Conservation (phyloP, 1,284 basidiomycete species). For the Vanrija pseudolonga region DNA sequence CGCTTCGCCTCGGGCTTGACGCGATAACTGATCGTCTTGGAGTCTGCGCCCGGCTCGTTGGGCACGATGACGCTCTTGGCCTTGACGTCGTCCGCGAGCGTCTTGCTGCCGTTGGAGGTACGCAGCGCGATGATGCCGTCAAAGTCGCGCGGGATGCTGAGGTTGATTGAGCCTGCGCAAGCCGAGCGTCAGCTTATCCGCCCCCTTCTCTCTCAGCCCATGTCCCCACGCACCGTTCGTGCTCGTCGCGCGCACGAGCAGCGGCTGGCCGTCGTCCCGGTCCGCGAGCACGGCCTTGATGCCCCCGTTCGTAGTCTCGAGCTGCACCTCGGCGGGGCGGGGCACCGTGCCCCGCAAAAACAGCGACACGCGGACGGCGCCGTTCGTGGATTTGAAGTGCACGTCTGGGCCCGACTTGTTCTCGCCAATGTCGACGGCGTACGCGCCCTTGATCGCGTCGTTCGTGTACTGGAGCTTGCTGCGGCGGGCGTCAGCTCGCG, state of each 20-base stretch:
- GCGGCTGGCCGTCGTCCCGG: not conserved
- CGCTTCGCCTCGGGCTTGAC: too few species aligned
- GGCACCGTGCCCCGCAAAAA: not conserved
- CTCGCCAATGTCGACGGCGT: not conserved
- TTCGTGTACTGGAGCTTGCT: too few species aligned
- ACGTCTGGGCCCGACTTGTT: not conserved
- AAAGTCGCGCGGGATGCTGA: conserved; percentile 2
- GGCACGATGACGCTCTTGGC: too few species aligned
- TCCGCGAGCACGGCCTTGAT: not conserved
- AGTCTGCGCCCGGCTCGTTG: too few species aligned
- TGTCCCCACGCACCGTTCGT: not conserved
- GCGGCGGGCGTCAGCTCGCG: too few species aligned
- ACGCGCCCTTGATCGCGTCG: too few species aligned
- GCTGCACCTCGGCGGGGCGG: not conserved
- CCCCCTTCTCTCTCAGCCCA: too few species aligned
- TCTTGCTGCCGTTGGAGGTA: not conserved
- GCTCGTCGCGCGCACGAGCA: not conserved
- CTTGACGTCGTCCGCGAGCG: not conserved
- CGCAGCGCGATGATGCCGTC: conserved; percentile 1
- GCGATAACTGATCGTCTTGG: too few species aligned
- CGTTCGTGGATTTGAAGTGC: conserved; percentile 1
- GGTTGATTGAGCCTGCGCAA: not conserved
- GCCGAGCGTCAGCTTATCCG: too few species aligned
- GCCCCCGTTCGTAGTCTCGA: not conserved
- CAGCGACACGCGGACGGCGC: not conserved